phyloP scores from a whole-genome alignment of 208 protist species.

The Borovskyia barvae region DNA sequence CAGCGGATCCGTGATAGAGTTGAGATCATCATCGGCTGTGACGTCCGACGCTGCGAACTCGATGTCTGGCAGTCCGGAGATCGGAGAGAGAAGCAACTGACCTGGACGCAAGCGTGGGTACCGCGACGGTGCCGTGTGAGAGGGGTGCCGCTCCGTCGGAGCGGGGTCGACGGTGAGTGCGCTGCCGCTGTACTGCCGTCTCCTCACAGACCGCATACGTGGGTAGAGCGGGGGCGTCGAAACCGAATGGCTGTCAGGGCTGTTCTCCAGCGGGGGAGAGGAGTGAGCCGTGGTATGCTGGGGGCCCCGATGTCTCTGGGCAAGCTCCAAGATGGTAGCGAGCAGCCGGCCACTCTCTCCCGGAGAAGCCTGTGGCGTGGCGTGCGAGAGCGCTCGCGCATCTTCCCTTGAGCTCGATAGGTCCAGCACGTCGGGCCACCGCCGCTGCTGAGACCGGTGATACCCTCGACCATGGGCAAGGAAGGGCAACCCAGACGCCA shows the following conservation, averaged over 20 bases:
- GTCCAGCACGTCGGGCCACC: not conserved
- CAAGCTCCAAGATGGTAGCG: conserved; percentile 12
- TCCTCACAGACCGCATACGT: too few relatives aligned
- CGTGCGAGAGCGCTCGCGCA: too few relatives aligned
- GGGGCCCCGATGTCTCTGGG: conserved; percentile 7
- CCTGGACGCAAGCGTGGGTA: not conserved
- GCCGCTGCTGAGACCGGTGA: not conserved
- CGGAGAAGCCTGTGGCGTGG: too few relatives aligned
- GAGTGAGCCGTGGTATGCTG: not conserved
- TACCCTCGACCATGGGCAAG: conserved; percentile 16
- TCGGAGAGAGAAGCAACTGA: not conserved
- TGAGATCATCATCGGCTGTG: not conserved
- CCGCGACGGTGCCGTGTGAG: not conserved
- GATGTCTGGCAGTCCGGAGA: too few relatives aligned
- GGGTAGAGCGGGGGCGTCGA: too few relatives aligned
- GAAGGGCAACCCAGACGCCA: conserved; percentile 3
- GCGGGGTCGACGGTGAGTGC: too few relatives aligned
- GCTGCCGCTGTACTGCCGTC: too few relatives aligned
- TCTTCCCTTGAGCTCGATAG: not conserved
- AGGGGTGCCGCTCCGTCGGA: too few relatives aligned
- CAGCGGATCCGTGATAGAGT: not conserved
- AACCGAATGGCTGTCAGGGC: too few relatives aligned
- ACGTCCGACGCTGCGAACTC: too few relatives aligned
- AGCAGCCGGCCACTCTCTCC: conserved; percentile 9
- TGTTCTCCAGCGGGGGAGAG: too few relatives aligned